Base-by-base conservation (phyloP, 176 grass and related monocot species). In the Oryza officinalis region DNA sequence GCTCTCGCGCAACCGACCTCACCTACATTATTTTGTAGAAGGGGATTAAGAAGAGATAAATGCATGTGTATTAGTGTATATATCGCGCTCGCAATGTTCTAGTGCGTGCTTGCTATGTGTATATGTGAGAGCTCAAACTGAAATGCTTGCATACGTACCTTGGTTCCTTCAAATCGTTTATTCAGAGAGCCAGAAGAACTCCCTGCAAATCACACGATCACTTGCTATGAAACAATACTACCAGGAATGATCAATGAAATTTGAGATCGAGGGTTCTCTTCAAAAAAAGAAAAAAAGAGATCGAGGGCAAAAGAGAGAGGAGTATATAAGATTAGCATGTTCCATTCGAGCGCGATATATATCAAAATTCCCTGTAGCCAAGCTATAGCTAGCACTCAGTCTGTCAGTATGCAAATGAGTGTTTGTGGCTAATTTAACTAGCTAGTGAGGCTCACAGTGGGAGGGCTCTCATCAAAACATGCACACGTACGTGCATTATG, bases 141-240 rank as follows among this genome's bases (percentile, higher is more conserved):
- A 69, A 66, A 60, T 60, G 20, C 20, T 77, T 74, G 63, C 71
- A 69, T 38, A 38, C 37, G 7, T 81, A 87, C 85, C 85, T 87
- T 54, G 31, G 26, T 27, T 60, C 27, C 64, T 60, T 76, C 3
- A 3, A 22, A 27, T 47, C 63, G 59, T 57, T 75, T 57, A 61
- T 37, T 69, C 8, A 75, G 25, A 78, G 74, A 78, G 54, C 30
- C 73, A 78, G 45, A 78, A 7, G n/a, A 84, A 78, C 35, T 46
- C 40, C 83, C 88, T 86, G 88, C 63, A 89, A 88, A 86, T 79
- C 65, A 37, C 46, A 81, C 32, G 22, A 66, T 11, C 72, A 82
- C 27, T 73, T 43, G 22, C 54, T 72, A 82, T 82, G 69, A 38
- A 82, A 45, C 28, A 67, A 20, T n/a, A 32, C 13, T 37, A 61